These are phyloP conservation scores for Fusarium sp. DNA, from an alignment of 2,329 filamentous ascomycete species.

Conservation along the genomic window DNA sequence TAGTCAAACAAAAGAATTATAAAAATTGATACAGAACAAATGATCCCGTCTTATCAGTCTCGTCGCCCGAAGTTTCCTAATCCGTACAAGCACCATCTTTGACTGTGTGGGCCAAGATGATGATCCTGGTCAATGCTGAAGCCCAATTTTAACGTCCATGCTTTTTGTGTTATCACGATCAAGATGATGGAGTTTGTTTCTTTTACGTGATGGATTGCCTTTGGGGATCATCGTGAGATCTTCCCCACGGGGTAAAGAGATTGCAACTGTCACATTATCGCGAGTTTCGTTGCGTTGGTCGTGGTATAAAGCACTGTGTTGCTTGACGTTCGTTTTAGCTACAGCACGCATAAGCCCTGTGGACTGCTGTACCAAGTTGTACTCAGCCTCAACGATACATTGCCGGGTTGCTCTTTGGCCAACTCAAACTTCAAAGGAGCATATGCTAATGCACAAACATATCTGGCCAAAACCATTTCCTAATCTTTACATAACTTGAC, in stretches of 20 bases:
- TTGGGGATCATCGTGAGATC: slow-evolving; percentile 13
- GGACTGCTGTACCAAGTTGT: neutral
- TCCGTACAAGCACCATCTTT: slow-evolving; percentile 10
- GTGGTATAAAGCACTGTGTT: neutral
- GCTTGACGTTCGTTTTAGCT: neutral
- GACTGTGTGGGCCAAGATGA: neutral
- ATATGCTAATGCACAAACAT: neutral
- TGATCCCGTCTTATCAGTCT: neutral
- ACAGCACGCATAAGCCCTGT: neutral
- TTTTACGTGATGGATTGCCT: slow-evolving; percentile 24
- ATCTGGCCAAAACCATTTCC: neutral
- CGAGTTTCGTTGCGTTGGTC: neutral
- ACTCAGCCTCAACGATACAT: neutral
- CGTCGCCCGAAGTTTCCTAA: slow-evolving; percentile 27
- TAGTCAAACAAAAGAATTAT: neutral
- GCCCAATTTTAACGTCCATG: slow-evolving; percentile 16
- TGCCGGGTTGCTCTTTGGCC: neutral
- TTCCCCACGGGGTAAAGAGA: slow-evolving; percentile 35
- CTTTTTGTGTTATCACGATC: neutral
- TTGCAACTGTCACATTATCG: neutral
- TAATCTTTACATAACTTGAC: rapidly evolving
- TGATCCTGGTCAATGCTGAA: neutral
- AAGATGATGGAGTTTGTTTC: neutral
- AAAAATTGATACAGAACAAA: slow-evolving; percentile 3
- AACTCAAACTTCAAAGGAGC: neutral